Evolutionary conservation across 2,329 filamentous ascomycete species (phyloP).

Genomic region (Rhexocercosporidium sp.): DNA sequence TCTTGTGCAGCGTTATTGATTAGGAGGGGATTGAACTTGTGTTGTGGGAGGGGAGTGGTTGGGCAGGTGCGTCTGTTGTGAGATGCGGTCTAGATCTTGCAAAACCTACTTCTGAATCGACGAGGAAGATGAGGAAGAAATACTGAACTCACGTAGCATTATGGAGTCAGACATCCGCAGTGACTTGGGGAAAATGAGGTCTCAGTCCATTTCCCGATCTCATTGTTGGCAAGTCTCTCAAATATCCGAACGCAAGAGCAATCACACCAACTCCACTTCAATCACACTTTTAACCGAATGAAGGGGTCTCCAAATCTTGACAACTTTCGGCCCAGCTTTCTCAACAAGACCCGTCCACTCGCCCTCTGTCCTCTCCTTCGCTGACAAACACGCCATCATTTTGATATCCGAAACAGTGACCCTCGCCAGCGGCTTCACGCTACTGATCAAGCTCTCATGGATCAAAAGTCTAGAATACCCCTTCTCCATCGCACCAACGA

Average conservation of each 20-base stretch:
- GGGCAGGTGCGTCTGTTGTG: background rate
- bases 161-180: too few species aligned
- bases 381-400: conserved; percentile 43
- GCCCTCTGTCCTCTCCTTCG: conserved; percentile 35
- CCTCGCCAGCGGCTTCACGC: conserved; percentile 37
- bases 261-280: background rate
- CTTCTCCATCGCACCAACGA: conserved; percentile 37
- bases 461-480: conserved; percentile 46
- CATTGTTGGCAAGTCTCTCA: too few species aligned
- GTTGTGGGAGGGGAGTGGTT: background rate
- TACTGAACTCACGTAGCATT: background rate
- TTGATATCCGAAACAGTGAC: conserved; percentile 45
- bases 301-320: background rate
- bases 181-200: too few species aligned
- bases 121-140: background rate
- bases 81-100: background rate
- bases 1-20: too few species aligned
- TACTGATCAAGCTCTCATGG: conserved; percentile 43
- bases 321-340: background rate
- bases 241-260: background rate
- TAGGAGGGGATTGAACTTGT: too few species aligned
- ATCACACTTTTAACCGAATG: background rate
- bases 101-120: background rate
- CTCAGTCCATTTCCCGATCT: too few species aligned
- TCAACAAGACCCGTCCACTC: background rate